A percentile compares a stretch with the other conserved stretches of the same genome.
phyloP scores from a whole-genome alignment of 441 rosid genomes.

The California macrophylla region DNA sequence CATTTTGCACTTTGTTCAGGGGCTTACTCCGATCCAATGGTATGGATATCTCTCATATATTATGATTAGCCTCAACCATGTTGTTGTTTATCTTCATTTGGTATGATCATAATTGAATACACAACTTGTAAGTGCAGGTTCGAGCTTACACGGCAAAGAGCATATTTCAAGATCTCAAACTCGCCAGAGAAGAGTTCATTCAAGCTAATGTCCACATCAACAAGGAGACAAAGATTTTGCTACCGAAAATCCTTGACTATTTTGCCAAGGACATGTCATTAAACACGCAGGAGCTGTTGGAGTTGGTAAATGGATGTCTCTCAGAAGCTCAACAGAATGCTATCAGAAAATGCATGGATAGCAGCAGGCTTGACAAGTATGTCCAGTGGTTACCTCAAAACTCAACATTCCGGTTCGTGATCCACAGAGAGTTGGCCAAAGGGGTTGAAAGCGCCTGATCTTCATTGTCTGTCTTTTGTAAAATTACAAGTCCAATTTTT shows the following conservation, averaged over 20 bases:
- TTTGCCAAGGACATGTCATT: not conserved
- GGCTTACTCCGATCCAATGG: constrained; percentile 59
- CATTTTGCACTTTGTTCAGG: constrained; percentile 79
- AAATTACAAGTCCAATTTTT: constrained; percentile 1
- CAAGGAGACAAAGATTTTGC: not conserved
- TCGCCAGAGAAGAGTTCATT: not conserved
- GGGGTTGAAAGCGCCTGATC: constrained; percentile 22
- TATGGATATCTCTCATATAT: constrained; percentile 16
- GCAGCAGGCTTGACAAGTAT: not conserved
- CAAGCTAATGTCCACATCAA: not conserved
- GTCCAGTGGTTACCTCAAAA: not conserved
- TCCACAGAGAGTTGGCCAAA: constrained; percentile 23
- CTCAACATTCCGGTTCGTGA: not conserved
- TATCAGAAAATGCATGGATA: not conserved
- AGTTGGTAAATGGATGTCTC: not conserved
- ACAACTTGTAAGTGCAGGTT: not conserved
- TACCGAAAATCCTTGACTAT: not conserved
- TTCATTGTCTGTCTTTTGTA: not conserved
- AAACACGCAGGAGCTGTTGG: not conserved
- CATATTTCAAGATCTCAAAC: constrained; percentile 1
- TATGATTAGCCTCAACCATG: not conserved
- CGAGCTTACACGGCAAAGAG: constrained; percentile 2
- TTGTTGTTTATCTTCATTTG: not conserved
- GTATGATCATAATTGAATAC: not conserved
- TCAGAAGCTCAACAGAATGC: not conserved